Evolutionary conservation across 2,329 filamentous ascomycete genomes (phyloP).

Genomic region (Colletotrichum tabaci): DNA sequence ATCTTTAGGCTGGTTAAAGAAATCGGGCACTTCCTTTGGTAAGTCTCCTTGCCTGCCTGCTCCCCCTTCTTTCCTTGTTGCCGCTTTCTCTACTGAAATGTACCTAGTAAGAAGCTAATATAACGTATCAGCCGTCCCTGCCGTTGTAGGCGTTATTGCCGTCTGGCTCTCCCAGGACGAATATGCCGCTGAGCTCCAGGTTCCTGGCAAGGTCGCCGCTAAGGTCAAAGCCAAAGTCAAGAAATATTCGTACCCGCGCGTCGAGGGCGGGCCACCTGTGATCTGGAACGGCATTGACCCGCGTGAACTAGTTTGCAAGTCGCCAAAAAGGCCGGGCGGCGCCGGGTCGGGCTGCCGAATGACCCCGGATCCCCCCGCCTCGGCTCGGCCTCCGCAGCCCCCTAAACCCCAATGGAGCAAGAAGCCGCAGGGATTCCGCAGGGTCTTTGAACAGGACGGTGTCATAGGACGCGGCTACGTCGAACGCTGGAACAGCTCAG

Average conservation of each 20-base stretch:
- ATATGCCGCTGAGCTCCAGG: conserved; percentile 2
- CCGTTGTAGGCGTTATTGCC: conserved; percentile 28
- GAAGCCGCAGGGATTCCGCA: conserved; percentile 12
- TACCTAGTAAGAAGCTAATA: too few species aligned
- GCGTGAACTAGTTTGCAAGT: background rate
- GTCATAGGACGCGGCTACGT: background rate
- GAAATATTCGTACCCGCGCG: conserved; percentile 18
- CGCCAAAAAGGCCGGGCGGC: background rate
- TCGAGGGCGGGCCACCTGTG: conserved; percentile 1
- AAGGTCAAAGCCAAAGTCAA: conserved; percentile 30
- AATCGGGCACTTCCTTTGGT: conserved; percentile 23
- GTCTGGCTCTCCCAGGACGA: conserved; percentile 32
- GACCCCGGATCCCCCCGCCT: too few species aligned
- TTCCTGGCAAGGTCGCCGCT: conserved; percentile 15
- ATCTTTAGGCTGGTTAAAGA: too few species aligned
- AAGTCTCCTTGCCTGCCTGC: too few species aligned
- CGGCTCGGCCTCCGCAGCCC: background rate
- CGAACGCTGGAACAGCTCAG: background rate
- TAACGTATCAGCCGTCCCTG: background rate
- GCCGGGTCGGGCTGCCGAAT: background rate
- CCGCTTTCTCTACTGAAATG: too few species aligned
- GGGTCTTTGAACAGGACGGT: conserved; percentile 18
- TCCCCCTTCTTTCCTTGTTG: too few species aligned
- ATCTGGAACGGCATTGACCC: conserved; percentile 35
- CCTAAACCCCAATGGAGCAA: conserved; percentile 17